Percentiles rank a stretch among this genome's conserved stretches.
phyloP scores from a whole-genome alignment of 345 rosid genomes.

The Mercurialis annua region DNA sequence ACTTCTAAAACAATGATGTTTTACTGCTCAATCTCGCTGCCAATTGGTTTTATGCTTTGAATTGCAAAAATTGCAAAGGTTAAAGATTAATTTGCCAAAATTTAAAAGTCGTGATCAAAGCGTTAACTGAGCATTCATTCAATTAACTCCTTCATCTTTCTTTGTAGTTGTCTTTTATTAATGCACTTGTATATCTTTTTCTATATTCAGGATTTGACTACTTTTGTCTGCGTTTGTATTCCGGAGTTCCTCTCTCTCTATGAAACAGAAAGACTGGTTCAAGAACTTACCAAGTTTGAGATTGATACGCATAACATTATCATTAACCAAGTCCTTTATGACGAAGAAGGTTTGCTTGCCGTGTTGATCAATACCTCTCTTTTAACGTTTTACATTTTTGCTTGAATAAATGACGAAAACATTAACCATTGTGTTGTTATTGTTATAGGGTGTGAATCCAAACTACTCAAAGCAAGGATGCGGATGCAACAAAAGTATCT shows the following conservation, averaged over 20 bases:
- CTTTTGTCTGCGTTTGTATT: slow-evolving; percentile 94
- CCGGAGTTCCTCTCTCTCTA: slow-evolving; percentile 98
- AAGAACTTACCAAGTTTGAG: slow-evolving; percentile 98
- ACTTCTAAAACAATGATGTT: no score
- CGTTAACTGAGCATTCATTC: no score
- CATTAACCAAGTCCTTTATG: slow-evolving; percentile 89
- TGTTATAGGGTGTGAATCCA: slow-evolving; percentile 69
- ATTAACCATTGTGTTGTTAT: slow-evolving; percentile 14
- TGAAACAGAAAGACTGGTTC: slow-evolving; percentile 97
- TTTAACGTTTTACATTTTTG: slow-evolving; percentile 6
- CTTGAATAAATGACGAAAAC: slow-evolving; percentile 6
- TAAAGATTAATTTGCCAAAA: no score
- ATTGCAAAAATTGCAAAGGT: no score
- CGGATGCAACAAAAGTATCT: slow-evolving; percentile 96
- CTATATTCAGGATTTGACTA: slow-evolving; percentile 89
- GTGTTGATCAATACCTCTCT: background rate
- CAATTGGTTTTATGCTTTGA: no score
- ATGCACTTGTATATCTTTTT: slow-evolving; percentile 17
- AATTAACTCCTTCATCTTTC: background rate
- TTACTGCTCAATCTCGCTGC: no score
- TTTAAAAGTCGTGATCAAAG: no score
- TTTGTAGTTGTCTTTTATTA: background rate
- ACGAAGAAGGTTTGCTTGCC: slow-evolving; percentile 65
- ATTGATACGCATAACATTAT: slow-evolving; percentile 94
- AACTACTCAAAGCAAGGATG: slow-evolving; percentile 92